phyloP scores from a whole-genome alignment of 495 filamentous ascomycete genomes.

The Aspergillus carlsbadensis region DNA sequence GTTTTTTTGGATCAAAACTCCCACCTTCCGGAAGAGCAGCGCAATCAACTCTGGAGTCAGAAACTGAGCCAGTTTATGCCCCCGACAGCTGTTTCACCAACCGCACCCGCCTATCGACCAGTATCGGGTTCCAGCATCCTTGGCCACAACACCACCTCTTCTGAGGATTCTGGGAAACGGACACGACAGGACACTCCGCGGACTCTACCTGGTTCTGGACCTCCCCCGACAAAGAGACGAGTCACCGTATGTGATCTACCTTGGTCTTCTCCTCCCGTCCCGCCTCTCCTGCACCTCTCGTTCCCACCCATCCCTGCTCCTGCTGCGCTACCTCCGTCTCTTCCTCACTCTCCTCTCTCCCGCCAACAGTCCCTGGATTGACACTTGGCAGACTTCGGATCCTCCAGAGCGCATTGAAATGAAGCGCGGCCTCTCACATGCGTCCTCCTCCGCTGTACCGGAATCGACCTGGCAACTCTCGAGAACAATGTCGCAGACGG shows the following conservation, averaged over 20 bases:
- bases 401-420: slow-evolving; percentile 34
- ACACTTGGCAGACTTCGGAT: slow-evolving; percentile 51
- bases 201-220: slow-evolving; percentile 43
- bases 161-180: slow-evolving; percentile 44
- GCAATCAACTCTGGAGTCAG: slow-evolving; percentile 44
- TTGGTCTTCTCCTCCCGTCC: slow-evolving; percentile 43
- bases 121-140: slow-evolving; percentile 24
- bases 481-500: slow-evolving; percentile 27
- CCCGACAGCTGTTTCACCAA: slow-evolving; percentile 17
- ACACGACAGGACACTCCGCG: slow-evolving; percentile 46
- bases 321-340: slow-evolving; percentile 21
- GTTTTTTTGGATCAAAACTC: slow-evolving; percentile 45
- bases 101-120: slow-evolving; percentile 22
- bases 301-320: slow-evolving; percentile 26
- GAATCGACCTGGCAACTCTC: slow-evolving; percentile 27
- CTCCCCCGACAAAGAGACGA: slow-evolving; percentile 47
- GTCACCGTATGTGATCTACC: slow-evolving; percentile 49
- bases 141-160: slow-evolving; percentile 19
- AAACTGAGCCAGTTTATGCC: slow-evolving; percentile 44
- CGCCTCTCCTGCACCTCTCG: slow-evolving; percentile 22
- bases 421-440: slow-evolving; percentile 35
- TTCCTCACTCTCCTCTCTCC: slow-evolving; percentile 20
- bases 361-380: slow-evolving; percentile 43
- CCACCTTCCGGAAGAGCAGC: slow-evolving; percentile 46
- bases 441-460: slow-evolving; percentile 29